A percentile compares a stretch with the other conserved stretches of the same genome.
phyloP scores from a whole-genome alignment of 148 eudicot species.

The Cornus suecica region DNA sequence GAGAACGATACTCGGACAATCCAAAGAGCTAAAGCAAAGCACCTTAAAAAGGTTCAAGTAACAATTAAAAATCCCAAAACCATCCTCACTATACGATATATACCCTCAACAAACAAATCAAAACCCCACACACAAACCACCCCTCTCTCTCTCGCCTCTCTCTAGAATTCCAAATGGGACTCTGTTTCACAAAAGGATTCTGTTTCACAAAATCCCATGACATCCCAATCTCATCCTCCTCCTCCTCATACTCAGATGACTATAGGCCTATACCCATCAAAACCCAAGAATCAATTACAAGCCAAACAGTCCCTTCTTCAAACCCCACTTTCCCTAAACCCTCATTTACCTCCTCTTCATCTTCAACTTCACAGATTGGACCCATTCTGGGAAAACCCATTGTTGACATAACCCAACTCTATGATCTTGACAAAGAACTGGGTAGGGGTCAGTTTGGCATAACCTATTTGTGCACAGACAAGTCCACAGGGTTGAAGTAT shows the following conservation, averaged over 20 bases:
- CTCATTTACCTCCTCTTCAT: not conserved
- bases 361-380: not conserved
- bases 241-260: not conserved
- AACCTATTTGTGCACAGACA: constrained; percentile 35
- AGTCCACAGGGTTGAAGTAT: constrained; percentile 23
- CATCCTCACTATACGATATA: not conserved
- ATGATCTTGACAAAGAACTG: constrained; percentile 32
- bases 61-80: not conserved
- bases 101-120: not conserved
- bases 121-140: not conserved
- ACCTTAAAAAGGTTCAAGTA: not conserved
- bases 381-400: not conserved
- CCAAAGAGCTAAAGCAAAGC: not conserved
- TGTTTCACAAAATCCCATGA: not conserved
- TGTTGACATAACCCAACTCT: not conserved
- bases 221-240: not conserved
- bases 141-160: not conserved
- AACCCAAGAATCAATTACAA: not conserved
- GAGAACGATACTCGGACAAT: not conserved
- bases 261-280: not conserved
- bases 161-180: not conserved
- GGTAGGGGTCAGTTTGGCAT: constrained; percentile 43
- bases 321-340: not conserved
- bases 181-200: not conserved
- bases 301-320: not conserved